Evolutionary conservation across 805 yeast species (phyloP).

Genomic region (Nakazawaea wyomingensis): DNA sequence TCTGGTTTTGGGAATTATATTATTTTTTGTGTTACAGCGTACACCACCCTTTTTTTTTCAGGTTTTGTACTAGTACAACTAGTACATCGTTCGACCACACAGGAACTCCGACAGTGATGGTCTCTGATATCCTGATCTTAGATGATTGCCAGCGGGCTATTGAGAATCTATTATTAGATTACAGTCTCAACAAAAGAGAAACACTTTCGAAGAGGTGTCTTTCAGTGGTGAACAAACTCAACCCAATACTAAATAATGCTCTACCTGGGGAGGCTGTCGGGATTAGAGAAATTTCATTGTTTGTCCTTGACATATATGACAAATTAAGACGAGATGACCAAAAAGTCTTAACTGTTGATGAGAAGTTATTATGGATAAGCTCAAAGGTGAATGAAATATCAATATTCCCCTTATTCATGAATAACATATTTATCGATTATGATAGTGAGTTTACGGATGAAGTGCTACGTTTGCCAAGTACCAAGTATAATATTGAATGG

Average conservation of each 20-base stretch:
- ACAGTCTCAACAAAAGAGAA: not conserved
- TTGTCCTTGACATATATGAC: not conserved
- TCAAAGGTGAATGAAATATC: slow-evolving; percentile 13
- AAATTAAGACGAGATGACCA: not conserved
- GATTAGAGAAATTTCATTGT: not conserved
- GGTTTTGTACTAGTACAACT: no score
- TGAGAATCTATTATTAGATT: not conserved
- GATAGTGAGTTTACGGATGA: not conserved
- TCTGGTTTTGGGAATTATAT: not conserved
- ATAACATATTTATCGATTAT: slow-evolving; percentile 8
- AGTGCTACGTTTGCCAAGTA: slow-evolving; percentile 1
- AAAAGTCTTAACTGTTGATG: slow-evolving; percentile 11
- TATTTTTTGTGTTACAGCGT: not conserved
- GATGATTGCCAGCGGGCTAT: slow-evolving; percentile 7
- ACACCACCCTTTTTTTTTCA: not conserved
- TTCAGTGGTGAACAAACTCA: not conserved
- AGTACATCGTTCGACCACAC: no score
- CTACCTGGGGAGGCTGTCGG: not conserved
- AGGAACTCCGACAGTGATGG: slow-evolving; percentile 6
- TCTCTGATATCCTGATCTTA: not conserved
- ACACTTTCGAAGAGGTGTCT: not conserved
- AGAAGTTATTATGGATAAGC: slow-evolving; percentile 19
- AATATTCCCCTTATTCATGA: slow-evolving; percentile 6
- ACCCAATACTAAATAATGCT: not conserved
- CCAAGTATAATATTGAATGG: not conserved